Conservation (phyloP, 2,329 filamentous ascomycete genomes). For the Tympanopsis confertula region DNA sequence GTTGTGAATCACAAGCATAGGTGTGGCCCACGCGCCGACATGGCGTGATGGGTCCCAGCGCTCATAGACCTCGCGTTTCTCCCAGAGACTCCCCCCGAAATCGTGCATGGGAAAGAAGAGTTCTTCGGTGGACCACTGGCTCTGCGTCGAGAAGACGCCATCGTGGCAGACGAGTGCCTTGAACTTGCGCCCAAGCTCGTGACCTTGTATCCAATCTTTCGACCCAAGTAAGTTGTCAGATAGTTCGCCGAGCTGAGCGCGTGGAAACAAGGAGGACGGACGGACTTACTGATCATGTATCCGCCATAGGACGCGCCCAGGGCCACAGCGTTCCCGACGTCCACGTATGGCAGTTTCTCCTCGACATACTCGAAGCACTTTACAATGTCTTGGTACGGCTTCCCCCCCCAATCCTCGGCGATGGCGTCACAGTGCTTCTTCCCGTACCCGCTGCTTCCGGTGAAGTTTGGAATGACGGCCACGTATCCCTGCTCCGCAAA, state of each 20-base stretch:
- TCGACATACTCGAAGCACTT: slow-evolving; percentile 66
- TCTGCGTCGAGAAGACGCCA: slow-evolving; percentile 65
- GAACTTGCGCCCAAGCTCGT: slow-evolving; percentile 71
- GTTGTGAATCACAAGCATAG: slow-evolving; percentile 80
- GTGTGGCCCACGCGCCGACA: slow-evolving; percentile 67
- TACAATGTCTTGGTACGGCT: slow-evolving; percentile 73
- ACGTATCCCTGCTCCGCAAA: slow-evolving; percentile 84
- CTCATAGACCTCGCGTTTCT: slow-evolving; percentile 51
- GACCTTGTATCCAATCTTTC: slow-evolving; percentile 79
- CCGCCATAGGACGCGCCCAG: slow-evolving; percentile 67
- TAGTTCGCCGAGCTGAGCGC: slow-evolving; percentile 18
- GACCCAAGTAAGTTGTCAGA: slow-evolving; percentile 26
- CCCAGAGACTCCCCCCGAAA: slow-evolving; percentile 50
- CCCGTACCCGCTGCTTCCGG: slow-evolving; percentile 73
- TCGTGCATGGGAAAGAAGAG: slow-evolving; percentile 62
- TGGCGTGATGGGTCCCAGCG: slow-evolving; percentile 58
- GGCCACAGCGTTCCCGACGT: slow-evolving; percentile 58
- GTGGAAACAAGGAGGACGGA: slow-evolving; percentile 8
- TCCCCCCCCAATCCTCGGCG: slow-evolving; percentile 65
- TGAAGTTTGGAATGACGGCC: slow-evolving; percentile 71
- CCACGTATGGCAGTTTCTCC: slow-evolving; percentile 53
- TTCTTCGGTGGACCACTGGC: slow-evolving; percentile 54
- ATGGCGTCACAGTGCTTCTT: slow-evolving; percentile 70
- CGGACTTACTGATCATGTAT: slow-evolving; percentile 57
- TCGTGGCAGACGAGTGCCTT: slow-evolving; percentile 83